Percentiles rank a stretch among this genome's conserved stretches.
These are phyloP conservation scores for Protomyces inouyei DNA, from an alignment of 1,139 yeast genomes.

Conservation along the genomic window DNA sequence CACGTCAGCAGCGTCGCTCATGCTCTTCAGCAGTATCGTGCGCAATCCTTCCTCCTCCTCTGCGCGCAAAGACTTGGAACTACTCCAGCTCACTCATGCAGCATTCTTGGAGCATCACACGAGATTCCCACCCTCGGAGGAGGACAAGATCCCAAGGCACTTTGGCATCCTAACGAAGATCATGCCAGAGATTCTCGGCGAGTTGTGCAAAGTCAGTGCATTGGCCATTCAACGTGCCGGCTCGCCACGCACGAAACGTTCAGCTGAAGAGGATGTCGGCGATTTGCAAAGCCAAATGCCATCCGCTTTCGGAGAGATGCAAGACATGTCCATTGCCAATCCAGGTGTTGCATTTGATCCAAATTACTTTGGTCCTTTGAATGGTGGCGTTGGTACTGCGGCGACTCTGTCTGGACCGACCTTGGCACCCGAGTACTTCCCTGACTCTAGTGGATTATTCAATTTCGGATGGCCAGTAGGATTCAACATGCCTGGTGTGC, in stretches of 20 bases:
- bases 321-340: neutral
- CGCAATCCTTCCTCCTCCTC: constrained; percentile 8
- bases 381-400: neutral
- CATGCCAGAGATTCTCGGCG: neutral
- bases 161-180: neutral
- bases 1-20: constrained; percentile 1
- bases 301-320: neutral
- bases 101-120: neutral
- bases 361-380: neutral
- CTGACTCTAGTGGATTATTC: neutral
- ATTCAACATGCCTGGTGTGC: neutral
- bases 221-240: neutral
- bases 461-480: neutral
- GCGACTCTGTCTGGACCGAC: neutral
- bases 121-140: neutral
- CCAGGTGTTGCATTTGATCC: neutral
- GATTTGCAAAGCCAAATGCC: neutral
- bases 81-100: neutral
- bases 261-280: neutral
- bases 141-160: neutral
- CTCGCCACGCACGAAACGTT: neutral
- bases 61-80: neutral
- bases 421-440: neutral
- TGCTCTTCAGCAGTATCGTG: constrained; percentile 3
- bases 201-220: neutral